phyloP scores from a whole-genome alignment of 1,139 yeast species.

The Geotrichum citri-aurantii region DNA sequence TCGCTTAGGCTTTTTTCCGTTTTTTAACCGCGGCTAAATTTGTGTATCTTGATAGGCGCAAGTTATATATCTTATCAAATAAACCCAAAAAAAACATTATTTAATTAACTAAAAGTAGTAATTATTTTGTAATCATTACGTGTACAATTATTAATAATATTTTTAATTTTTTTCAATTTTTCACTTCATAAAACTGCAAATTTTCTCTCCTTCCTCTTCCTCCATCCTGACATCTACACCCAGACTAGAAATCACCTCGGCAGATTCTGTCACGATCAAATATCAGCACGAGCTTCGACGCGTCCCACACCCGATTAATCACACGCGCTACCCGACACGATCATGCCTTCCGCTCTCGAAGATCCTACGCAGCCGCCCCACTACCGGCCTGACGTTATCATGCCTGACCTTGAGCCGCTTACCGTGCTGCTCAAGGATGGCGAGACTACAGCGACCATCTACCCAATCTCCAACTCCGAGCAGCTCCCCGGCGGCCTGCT shows the following conservation, averaged over 20 bases:
- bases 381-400: constrained; percentile 39
- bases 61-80: not conserved
- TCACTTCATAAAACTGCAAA: not conserved
- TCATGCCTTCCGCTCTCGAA: constrained; percentile 40
- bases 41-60: not conserved
- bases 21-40: not conserved
- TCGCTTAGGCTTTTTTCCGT: too few relatives aligned
- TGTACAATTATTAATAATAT: not conserved
- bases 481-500: constrained; percentile 70
- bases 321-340: not conserved
- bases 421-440: constrained; percentile 82
- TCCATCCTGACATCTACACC: not conserved
- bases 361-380: constrained; percentile 43
- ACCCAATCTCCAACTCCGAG: constrained; percentile 64
- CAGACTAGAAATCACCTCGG: not conserved
- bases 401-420: constrained; percentile 36
- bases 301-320: not conserved
- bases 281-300: not conserved
- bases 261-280: not conserved
- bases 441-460: constrained; percentile 85
- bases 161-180: too few relatives aligned
- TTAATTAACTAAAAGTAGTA: not conserved
- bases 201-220: not conserved
- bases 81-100: too few relatives aligned
- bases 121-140: not conserved